These are phyloP conservation scores for Xylaria sp. DNA, from an alignment of 2,329 filamentous ascomycete genomes.

Conservation along the genomic window DNA sequence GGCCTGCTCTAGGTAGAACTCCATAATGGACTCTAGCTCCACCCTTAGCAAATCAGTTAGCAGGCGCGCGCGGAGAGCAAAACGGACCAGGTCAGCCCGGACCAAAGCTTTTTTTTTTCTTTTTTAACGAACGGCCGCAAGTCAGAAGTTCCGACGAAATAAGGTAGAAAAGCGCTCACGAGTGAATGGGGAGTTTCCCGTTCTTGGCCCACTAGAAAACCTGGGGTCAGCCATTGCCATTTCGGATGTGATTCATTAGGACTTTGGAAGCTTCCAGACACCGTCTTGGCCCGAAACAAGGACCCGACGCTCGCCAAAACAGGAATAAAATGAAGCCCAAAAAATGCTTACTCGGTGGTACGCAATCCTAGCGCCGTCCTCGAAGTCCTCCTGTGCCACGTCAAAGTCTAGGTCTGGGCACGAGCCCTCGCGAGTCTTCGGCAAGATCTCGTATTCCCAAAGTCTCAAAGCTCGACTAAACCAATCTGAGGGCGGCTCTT, in stretches of 20 bases:
- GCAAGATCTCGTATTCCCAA: background rate
- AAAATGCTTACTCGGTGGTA: too few relatives aligned
- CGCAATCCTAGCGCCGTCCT: background rate
- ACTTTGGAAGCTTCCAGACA: too few relatives aligned
- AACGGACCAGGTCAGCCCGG: too few relatives aligned
- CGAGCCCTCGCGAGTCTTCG: background rate
- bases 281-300: too few relatives aligned
- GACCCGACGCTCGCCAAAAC: too few relatives aligned
- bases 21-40: conserved; percentile 1
- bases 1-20: background rate
- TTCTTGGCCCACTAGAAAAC: conserved; percentile 2
- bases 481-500: background rate
- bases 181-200: background rate
- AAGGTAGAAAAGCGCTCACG: background rate
- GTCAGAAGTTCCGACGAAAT: too few relatives aligned
- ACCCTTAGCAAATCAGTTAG: conserved; percentile 1
- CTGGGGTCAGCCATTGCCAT: too few relatives aligned
- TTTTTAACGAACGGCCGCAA: too few relatives aligned
- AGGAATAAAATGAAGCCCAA: too few relatives aligned
- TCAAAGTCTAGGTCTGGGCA: background rate
- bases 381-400: background rate
- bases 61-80: background rate
- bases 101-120: too few relatives aligned
- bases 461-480: background rate
- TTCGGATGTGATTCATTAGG: too few relatives aligned